phyloP scores from a whole-genome alignment of 1,284 basidiomycete species.

The Blastosporella zonata region DNA sequence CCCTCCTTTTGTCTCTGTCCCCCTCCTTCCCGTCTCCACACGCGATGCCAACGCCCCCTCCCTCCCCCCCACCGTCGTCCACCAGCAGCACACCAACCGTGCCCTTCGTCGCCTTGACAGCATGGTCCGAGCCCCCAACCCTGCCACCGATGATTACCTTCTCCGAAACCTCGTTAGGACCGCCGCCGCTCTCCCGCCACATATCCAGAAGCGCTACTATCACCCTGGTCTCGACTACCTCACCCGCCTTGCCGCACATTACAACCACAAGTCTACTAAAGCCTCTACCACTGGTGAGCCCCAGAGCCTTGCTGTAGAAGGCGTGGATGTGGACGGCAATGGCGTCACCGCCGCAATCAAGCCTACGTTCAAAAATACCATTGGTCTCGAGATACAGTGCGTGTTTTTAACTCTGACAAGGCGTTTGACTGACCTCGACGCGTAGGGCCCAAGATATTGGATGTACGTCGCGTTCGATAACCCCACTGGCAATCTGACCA shows the following conservation, averaged over 20 bases:
- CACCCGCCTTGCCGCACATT: slow-evolving; percentile 1
- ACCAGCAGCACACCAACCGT: slow-evolving; percentile 30
- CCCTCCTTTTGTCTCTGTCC: slow-evolving; percentile 17
- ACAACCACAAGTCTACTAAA: not conserved
- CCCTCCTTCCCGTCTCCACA: slow-evolving; percentile 7
- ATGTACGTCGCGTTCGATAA: slow-evolving; percentile 20
- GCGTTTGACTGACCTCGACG: not conserved
- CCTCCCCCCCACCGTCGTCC: slow-evolving; percentile 20
- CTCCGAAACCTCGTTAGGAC: slow-evolving; percentile 19
- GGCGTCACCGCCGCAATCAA: slow-evolving; percentile 15
- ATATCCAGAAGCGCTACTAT: slow-evolving; percentile 21
- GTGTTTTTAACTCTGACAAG: slow-evolving; percentile 1
- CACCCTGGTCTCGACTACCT: slow-evolving; percentile 10
- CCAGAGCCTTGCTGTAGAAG: slow-evolving; percentile 7
- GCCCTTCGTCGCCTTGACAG: slow-evolving; percentile 26
- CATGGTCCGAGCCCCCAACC: slow-evolving; percentile 19
- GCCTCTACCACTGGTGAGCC: not conserved
- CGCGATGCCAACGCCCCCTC: slow-evolving; percentile 7
- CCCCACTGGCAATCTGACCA: not conserved
- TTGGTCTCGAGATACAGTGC: slow-evolving; percentile 24
- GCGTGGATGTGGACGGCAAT: not conserved
- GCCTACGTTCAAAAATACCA: slow-evolving; percentile 18
- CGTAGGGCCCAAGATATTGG: slow-evolving; percentile 27
- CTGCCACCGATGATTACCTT: slow-evolving; percentile 18
- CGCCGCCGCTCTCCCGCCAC: slow-evolving; percentile 15